Evolutionary conservation across 768 basidiomycete species (phyloP), one percentile per base, ranked within the genome.

Genomic region (Collybiopsis luxurians): DNA sequence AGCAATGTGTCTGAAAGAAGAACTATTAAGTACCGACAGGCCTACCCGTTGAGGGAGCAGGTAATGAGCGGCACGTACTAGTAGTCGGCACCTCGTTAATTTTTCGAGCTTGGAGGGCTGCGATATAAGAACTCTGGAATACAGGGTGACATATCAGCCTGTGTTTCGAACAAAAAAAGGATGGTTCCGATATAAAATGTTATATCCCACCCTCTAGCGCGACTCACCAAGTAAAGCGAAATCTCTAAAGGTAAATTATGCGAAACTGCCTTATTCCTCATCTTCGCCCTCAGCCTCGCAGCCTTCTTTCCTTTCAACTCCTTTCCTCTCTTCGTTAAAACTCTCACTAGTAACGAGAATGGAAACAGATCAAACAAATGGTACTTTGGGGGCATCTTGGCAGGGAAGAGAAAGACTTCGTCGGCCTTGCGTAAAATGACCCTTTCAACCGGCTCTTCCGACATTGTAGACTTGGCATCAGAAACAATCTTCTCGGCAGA

Each of bases 211-310:
- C n/a, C n/a, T n/a, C n/a, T n/a, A n/a, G n/a, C n/a, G n/a, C n/a
- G 39, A 67, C 80, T 44, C 53, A 86, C 87, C 53, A 88, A 66
- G 68, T 89, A 89, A 51, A 89, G 69, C 7, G 85, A 84, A 52
- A 89, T 77, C 67, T 89, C 88, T 59, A 88, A 69, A 2, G 88
- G 88, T 48, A 88, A 62, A 63, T 89, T 89, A 61, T 85, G 86
- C 36, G 76, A 79, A 19, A 77, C 71, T 12, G 70, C 67, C 49
- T 73, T 70, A 57, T 73, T 71, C 54, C 69, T 69, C 66, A 83
- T 67, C 64, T 73, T 77, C 10, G 86, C 86, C 43, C 82, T 72
- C 23, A 82, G 53, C 47, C 74, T 71, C 6, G 83, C 82, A 0
- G 80, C 85, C 63, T 80, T 85, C 69, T 80, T 86, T n/a, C 87